Base-by-base conservation (phyloP, 306 rosid species). In the Lotus japonicus region DNA sequence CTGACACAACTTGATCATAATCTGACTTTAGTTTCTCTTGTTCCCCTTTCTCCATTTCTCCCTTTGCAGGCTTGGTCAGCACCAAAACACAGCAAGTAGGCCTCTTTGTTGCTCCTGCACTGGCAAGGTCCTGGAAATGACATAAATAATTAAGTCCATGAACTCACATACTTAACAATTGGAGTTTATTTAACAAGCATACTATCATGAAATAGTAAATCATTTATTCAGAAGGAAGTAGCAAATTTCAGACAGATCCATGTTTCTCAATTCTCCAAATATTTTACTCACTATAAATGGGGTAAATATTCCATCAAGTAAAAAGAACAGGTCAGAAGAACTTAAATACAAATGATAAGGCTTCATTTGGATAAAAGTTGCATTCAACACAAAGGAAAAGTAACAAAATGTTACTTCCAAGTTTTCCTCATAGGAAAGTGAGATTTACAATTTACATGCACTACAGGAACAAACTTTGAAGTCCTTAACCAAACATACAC, bases 41-140 rank as follows among this genome's bases (percentile, higher is more conserved):
- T 53, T 85, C 96, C 4, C 80, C 92, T 36, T 80, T 57, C 11
- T 66, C 83, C 14, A 90, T 52, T 60, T 82, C 95, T 14, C 95
- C 99, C 84, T 95, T 95, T 51, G 79, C 41, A 48, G 97, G 96
- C 78, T 90, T 90, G 13, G 96, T 88, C 77, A 53, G 43, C 50
- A 94, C 96, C 78, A 94, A 76, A 71, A 94, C 92, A 53, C 99
- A 88, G 81, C 97, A 88, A 9, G 99, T 95, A 41, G 99, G 99
- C 84, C 97, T 90, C 95, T 95, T 95, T 11, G 99, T 90, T 48
- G 86, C 86, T 56, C 97, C 99, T 4, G 97, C 99, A 77, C 64
- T 84, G 46, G 99, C 97, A 50, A 95, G 97, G 63, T 95, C 99
- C 99, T 95, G 82, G 51, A 42, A 42, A 46, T 6, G 16, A 45